Base-by-base conservation (phyloP, 352 stramenopile genomes). In the Phytophthora constricta region DNA sequence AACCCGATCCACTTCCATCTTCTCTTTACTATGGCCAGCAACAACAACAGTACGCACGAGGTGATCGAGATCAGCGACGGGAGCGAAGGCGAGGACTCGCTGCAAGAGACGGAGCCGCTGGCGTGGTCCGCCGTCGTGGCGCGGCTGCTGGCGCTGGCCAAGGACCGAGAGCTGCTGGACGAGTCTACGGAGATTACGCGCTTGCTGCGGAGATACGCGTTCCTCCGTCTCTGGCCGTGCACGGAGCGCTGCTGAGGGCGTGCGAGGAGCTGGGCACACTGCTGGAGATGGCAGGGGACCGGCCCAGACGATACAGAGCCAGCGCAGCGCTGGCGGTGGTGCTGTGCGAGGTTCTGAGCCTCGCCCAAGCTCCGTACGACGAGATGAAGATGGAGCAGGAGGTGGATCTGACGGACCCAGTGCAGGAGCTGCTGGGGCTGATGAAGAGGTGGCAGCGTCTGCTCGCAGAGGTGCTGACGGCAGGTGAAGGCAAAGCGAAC, bases 1-100 rank as follows among this genome's bases (percentile, higher is more conserved):
- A 37, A 13, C 5, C 31, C 34, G 34, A 16, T 42, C 34, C 34
- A 16, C n/a, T n/a, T n/a, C n/a, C n/a, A n/a, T n/a, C n/a, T n/a
- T n/a, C n/a, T n/a, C n/a, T n/a, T n/a, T n/a, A n/a, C n/a, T n/a
- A n/a, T n/a, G n/a, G n/a, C n/a, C n/a, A n/a, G n/a, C n/a, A n/a
- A n/a, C n/a, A n/a, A n/a, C n/a, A n/a, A n/a, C n/a, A n/a, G n/a
- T n/a, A n/a, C n/a, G 2, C 9, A 20, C 3, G 70, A 78, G 17
- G 53, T 78, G 22, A 75, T 78, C 27, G 41, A 70, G 45, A 72
- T 75, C 11, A 65, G 53, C 48, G 62, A 68, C 22, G 68, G 62
- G 0, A 31, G 56, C 2, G 55, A 58, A 7, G 13, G 34, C 13
- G 37, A 20, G 16, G 41, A 48, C 5, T 23, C 58, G 25, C 13